These are phyloP conservation scores for Fomitopsis serialis DNA, from an alignment of 768 basidiomycete species.

Conservation along the genomic window DNA sequence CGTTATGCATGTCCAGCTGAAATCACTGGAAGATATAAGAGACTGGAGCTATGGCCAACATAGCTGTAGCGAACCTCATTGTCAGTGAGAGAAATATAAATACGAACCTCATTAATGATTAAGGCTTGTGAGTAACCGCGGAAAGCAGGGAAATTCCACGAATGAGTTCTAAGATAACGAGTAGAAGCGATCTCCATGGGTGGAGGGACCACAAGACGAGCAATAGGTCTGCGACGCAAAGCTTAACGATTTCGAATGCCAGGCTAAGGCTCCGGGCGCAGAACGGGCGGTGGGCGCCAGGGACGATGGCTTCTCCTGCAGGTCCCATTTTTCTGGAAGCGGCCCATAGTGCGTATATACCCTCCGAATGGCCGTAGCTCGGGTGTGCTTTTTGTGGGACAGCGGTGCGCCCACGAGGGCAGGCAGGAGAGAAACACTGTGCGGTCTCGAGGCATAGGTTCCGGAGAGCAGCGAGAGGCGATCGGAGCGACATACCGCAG, in stretches of 20 bases:
- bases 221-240: conserved; percentile 53
- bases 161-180: conserved; percentile 64
- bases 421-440: neutral
- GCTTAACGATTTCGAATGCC: conserved; percentile 49
- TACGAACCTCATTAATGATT: conserved; percentile 76
- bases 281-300: conserved; percentile 68
- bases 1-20: conserved; percentile 62
- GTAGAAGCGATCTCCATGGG: conserved; percentile 63
- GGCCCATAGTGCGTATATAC: conserved; percentile 7
- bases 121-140: conserved; percentile 83
- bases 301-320: conserved; percentile 26
- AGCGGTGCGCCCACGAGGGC: neutral
- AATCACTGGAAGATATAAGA: conserved; percentile 62
- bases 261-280: conserved; percentile 49
- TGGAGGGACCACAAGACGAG: conserved; percentile 47
- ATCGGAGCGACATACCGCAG: neutral
- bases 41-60: conserved; percentile 53
- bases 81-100: neutral
- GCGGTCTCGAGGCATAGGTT: neutral
- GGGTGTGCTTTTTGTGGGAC: neutral
- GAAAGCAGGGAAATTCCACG: conserved; percentile 76
- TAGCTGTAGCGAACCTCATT: neutral
- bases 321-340: neutral
- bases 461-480: neutral
- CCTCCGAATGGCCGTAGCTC: neutral